phyloP scores from a whole-genome alignment of 2,329 filamentous ascomycete genomes.

The Lasiodiplodia citricola region DNA sequence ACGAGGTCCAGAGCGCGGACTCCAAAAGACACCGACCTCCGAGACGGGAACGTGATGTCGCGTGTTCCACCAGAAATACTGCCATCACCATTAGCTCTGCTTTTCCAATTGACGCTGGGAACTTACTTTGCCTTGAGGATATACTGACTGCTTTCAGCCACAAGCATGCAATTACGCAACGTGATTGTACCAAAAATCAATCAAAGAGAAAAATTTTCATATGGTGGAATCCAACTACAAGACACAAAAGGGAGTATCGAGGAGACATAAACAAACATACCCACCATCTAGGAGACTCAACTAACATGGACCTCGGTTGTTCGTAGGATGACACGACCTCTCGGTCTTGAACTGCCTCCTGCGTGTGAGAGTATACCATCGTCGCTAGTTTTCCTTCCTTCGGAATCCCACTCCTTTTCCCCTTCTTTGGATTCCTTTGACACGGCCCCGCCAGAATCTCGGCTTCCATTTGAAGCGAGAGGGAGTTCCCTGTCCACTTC shows the following conservation, averaged over 20 bases:
- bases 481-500: neutral
- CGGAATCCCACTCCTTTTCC: conserved; percentile 20
- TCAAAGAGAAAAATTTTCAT: neutral
- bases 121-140: neutral
- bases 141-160: neutral
- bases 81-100: neutral
- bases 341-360: neutral
- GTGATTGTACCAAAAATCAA: neutral
- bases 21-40: neutral
- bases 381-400: conserved; percentile 18
- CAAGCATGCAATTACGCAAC: neutral
- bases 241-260: neutral
- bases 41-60: neutral
- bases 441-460: neutral
- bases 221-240: neutral
- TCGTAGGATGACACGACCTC: conserved; percentile 10
- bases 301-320: conserved; percentile 24
- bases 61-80: neutral
- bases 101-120: neutral
- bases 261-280: neutral
- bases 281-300: neutral
- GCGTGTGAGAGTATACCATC: conserved; percentile 15
- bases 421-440: conserved; percentile 4
- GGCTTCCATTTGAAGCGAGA: neutral
- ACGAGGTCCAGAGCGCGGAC: neutral